phyloP scores from a whole-genome alignment of 164 flowering plant genomes.

The Tetracentron sinense region DNA sequence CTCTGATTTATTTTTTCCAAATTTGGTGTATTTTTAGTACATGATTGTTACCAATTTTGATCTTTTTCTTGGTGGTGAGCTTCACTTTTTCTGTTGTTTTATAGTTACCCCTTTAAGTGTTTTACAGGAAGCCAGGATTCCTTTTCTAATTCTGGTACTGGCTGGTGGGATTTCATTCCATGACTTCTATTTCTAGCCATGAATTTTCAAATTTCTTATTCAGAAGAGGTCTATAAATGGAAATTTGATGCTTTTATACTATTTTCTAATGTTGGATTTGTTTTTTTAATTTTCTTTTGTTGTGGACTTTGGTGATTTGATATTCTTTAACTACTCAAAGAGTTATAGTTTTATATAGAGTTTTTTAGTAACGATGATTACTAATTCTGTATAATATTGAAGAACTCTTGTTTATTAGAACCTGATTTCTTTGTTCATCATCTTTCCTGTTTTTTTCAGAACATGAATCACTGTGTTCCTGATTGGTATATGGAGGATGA shows the following conservation, averaged over 20 bases:
- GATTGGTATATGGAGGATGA: constrained; percentile 48
- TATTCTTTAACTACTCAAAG: background rate
- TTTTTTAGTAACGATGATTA: background rate
- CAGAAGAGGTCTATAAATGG: background rate
- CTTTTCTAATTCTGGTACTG: too few relatives aligned
- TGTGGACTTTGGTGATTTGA: background rate
- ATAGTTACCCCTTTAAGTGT: too few relatives aligned
- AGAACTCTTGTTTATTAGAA: background rate
- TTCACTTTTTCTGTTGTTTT: too few relatives aligned
- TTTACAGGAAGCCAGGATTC: too few relatives aligned
- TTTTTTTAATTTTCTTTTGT: background rate
- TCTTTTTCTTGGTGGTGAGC: too few relatives aligned
- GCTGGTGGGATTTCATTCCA: too few relatives aligned
- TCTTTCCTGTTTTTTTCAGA: background rate
- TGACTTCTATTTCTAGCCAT: too few relatives aligned
- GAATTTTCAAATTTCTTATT: too few relatives aligned
- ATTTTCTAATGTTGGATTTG: background rate
- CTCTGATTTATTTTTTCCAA: too few relatives aligned
- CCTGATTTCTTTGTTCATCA: background rate
- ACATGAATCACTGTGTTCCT: constrained; percentile 45
- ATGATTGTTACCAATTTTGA: too few relatives aligned
- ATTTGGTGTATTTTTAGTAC: too few relatives aligned
- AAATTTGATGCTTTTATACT: too few relatives aligned
- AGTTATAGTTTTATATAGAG: background rate
- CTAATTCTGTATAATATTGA: background rate